Percentiles rank a stretch among this genome's conserved stretches.
These are phyloP conservation scores for Rutstroemia sp. DNA, from an alignment of 2,329 filamentous ascomycete species.

Conservation along the genomic window DNA sequence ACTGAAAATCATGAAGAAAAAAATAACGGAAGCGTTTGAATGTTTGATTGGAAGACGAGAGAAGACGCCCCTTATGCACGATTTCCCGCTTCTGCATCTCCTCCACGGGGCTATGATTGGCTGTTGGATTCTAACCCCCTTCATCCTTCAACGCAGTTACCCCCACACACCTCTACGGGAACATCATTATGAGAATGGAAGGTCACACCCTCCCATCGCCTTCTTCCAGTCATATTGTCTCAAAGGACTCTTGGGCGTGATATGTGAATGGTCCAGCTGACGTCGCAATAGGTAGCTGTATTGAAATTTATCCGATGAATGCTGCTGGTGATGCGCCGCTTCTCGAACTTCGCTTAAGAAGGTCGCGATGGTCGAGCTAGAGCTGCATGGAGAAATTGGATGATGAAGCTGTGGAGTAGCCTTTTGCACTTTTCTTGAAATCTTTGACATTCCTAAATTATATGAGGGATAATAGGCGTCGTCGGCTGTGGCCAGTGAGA, in stretches of 20 bases:
- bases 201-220: background rate
- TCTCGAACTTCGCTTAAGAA: background rate
- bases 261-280: slow-evolving; percentile 6
- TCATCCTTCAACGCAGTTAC: too few relatives aligned
- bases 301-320: background rate
- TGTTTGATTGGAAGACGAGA: too few relatives aligned
- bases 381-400: background rate
- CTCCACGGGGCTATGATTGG: too few relatives aligned
- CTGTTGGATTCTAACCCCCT: too few relatives aligned
- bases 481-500: background rate
- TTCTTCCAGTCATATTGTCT: background rate
- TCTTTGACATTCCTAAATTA: too few relatives aligned
- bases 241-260: background rate
- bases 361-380: background rate
- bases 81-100: too few relatives aligned
- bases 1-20: too few relatives aligned
- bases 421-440: too few relatives aligned
- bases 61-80: too few relatives aligned
- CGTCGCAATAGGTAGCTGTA: background rate
- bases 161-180: background rate
- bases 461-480: background rate
- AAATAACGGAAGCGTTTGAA: too few relatives aligned
- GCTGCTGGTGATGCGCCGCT: background rate
- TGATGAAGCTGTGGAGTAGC: background rate
- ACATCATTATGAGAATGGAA: background rate